Base-by-base conservation (phyloP, 2,329 filamentous ascomycete species). In the Sporothrix protearum region DNA sequence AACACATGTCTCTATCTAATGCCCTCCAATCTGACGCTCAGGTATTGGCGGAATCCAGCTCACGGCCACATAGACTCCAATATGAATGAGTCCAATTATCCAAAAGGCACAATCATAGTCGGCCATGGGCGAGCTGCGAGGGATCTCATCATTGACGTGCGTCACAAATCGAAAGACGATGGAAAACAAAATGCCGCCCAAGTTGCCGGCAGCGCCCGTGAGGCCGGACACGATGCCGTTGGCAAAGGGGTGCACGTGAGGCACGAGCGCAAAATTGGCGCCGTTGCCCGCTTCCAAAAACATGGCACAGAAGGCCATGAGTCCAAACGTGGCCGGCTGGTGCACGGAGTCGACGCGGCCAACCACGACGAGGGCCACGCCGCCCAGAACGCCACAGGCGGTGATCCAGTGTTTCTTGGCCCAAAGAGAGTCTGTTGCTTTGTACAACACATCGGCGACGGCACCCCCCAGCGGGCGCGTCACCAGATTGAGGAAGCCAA, bases 201-300 rank as follows among this genome's bases (percentile, higher is more conserved):
- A 80, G 77, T 97, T 97, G 0, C 94, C 94, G 9, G 87, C 85
- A 0, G 91, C 93, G 10, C 94, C 94, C 0, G 93, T 91, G 47
- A 92, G 83, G 14, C 94, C 94, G 0, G 91, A 92, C 7, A 97
- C 86, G 71, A 86, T 79, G 16, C 93, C 94, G 80, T 97, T 97
- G 73, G 93, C 92, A 73, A 86, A 86, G 0, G 93, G 92, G 80
- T 94, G 91, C 1, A 97, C 91, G 78, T 97, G 94, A 3, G 94
- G 93, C 30, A 97, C 91, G 6, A 97, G 85, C 0, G 92, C 88
- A 80, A 96, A 97, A 81, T 92, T 96, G 53, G 92, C 89, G 0
- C 94, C 94, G 78, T 97, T 97, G 55, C 89, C 90, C 1, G 91
- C 92, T 79, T 96, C 93, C 57, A 94, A 81, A 82, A 97, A 97